phyloP scores from a whole-genome alignment of 1,139 yeast genomes.

The Candida sanyaensis region DNA sequence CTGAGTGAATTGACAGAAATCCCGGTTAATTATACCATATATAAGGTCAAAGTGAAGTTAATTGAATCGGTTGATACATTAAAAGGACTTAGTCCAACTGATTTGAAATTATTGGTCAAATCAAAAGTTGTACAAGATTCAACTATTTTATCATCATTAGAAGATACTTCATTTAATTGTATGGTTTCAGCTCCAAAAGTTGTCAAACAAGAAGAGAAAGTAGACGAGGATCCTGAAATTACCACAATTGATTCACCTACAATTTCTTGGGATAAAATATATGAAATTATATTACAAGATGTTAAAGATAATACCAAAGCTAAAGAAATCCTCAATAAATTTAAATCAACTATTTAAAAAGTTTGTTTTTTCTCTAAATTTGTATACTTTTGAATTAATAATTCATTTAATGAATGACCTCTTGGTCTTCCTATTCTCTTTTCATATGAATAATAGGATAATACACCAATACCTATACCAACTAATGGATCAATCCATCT shows the following conservation, averaged over 20 bases:
- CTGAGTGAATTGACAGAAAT: constrained; percentile 25
- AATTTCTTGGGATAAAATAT: constrained; percentile 36
- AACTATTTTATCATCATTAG: constrained; percentile 25
- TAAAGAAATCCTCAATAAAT: constrained; percentile 7
- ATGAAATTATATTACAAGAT: constrained; percentile 30
- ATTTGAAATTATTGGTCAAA: constrained; percentile 42
- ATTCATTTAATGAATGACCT: constrained; percentile 59
- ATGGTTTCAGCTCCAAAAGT: constrained; percentile 33
- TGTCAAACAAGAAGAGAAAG: background rate
- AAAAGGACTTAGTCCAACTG: constrained; percentile 26
- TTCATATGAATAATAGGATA: constrained; percentile 64
- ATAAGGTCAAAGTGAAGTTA: constrained; percentile 33
- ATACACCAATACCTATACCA: constrained; percentile 58
- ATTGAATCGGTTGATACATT: constrained; percentile 28
- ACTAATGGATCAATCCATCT: constrained; percentile 57
- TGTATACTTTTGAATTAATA: constrained; percentile 21
- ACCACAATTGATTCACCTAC: constrained; percentile 14
- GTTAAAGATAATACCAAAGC: constrained; percentile 28
- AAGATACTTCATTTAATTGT: constrained; percentile 33
- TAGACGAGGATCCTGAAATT: constrained; percentile 5
- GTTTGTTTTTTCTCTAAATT: constrained; percentile 6
- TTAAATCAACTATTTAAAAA: constrained; percentile 8
- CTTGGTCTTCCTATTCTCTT: constrained; percentile 51
- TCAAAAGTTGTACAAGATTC: constrained; percentile 49
- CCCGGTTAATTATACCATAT: constrained; percentile 30